Base-by-base conservation (phyloP, 371 early-diverging fungal species). In the Mortierella sp. region DNA sequence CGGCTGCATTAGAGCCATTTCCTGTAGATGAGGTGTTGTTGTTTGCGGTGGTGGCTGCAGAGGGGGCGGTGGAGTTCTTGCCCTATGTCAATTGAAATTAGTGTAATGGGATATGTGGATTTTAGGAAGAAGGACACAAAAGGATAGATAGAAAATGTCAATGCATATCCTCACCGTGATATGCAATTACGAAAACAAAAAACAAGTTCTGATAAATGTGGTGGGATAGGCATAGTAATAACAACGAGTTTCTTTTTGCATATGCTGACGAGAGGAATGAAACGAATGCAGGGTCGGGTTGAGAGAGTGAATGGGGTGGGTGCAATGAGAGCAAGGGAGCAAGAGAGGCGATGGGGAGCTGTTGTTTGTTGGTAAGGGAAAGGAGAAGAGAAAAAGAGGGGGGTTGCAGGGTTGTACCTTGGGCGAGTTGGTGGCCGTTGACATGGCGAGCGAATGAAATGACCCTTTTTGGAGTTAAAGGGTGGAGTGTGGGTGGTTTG, bases 351-450 rank as follows among this genome's bases (percentile, higher is more conserved):
- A 35, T 1, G 12, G 4, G 5, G 55, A 51, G 21, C 51, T 21
- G 51, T 21, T 51, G 21, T 51, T 51, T 51, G 21, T 51, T 51
- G 18, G 14, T 48, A 51, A 51, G 21, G 49, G n/a, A 56, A 56
- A 51, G 24, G 27, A n/a, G 35, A 21, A 72, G 29, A 51, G 72
- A 54, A 27, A 12, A 18, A 11, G 58, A 71, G 24, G 12, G 18
- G 4, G 41, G n/a, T 7, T 63, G 63, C 35, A 63, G 32, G 60
- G 32, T 12, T 54, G 38, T 38, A 54, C 48, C 73, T 73, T 38
- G 71, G 43, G 56, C 54, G 43, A 49, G 71, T 60, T 75, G 10
- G 54, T 74, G 74, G 74, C 41, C 43, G 32, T 54, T 35, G 32
- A 73, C 48, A 49, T 46, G 44, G 38, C 38, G 54, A 65, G 65